Conservation (phyloP, 352 stramenopile genomes). For the Pythium brachiatum region DNA sequence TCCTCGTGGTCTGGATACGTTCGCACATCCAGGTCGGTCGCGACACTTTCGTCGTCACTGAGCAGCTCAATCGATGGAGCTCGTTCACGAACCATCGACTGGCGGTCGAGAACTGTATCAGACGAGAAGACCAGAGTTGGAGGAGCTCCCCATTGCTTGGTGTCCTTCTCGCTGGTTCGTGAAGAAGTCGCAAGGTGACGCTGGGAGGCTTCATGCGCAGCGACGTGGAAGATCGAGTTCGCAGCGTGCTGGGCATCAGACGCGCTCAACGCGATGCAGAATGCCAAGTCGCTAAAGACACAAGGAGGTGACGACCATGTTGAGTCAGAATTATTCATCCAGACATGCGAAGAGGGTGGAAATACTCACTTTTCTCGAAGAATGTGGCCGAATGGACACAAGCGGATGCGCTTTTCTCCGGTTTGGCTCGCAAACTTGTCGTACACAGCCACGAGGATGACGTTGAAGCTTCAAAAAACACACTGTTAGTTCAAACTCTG, state of each 20-base stretch:
- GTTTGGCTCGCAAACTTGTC: conserved; percentile 29
- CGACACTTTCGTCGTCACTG: conserved; percentile 17
- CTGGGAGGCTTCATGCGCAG: conserved; percentile 3
- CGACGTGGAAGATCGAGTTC: conserved; percentile 21
- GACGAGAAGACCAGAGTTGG: conserved; percentile 51
- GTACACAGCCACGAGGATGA: conserved; percentile 48
- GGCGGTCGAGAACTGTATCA: conserved; percentile 45
- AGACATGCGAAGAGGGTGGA: not conserved
- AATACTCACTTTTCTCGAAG: conserved; percentile 40
- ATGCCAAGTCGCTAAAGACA: conserved; percentile 40
- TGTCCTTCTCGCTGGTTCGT: conserved; percentile 8
- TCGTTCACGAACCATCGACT: conserved; percentile 35
- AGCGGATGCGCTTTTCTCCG: conserved; percentile 27
- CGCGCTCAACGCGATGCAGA: conserved; percentile 46
- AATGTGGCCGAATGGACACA: conserved; percentile 39
- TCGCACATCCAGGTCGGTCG: conserved; percentile 2
- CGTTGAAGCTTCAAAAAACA: conserved; percentile 32
- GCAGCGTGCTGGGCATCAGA: conserved; percentile 42
- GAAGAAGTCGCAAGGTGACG: not conserved
- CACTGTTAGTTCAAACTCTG: not conserved
- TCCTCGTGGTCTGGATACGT: not conserved
- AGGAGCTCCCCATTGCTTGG: conserved; percentile 5
- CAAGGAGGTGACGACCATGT: conserved; percentile 1
- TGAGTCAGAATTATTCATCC: not conserved
- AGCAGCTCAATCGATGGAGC: conserved; percentile 27